Base-by-base conservation (phyloP, 2,329 filamentous ascomycete species). In the Dryadomyces sulphureus region DNA sequence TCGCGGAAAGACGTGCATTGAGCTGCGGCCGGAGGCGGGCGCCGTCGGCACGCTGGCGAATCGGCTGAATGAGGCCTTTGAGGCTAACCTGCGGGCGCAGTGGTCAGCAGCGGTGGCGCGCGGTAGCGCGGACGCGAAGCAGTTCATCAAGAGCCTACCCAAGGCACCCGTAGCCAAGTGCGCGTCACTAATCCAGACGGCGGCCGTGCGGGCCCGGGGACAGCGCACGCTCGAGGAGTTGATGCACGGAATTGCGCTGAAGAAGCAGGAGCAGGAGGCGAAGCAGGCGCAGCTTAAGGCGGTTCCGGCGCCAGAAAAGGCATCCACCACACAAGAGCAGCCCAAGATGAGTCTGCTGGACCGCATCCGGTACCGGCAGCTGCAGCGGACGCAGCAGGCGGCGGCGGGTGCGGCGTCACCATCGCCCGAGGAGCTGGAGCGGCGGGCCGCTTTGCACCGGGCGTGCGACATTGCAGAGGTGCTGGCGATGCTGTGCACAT, bases 351-450 rank as follows among this genome's bases (percentile, higher is more conserved):
- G 75, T 45, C 74, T 93, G 21, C 69, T 92, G 48, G 84, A 89
- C 59, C 80, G 84, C 42, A 75, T 93, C 52, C 79, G 82, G 51
- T 69, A 73, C 46, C 90, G 90, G 65, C 75, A 84, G 53, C 61
- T 71, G 53, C 67, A 73, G 58, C 50, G 52, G 1, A 24, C 48
- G 8, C 59, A 73, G 58, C 56, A 65, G 50, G 57, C 68, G 53
- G 50, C 70, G 53, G 51, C 60, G 57, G 53, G 64, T 50, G 44
- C 60, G 1, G 72, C 70, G 0, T 67, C 70, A 0, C 67, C 72
- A 0, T 49, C 52, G 7, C 45, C 49, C 11, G 70, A 67, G 17
- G 70, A 79, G 53, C 63, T 84, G 3, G 53, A 73, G 50, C 78
- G 80, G 12, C 72, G 69, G 14, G 73, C 77, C 4, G 83, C 83